These are phyloP conservation scores for Eucalyptus erythrocorys DNA, from an alignment of 345 rosid genomes.

Conservation along the genomic window DNA sequence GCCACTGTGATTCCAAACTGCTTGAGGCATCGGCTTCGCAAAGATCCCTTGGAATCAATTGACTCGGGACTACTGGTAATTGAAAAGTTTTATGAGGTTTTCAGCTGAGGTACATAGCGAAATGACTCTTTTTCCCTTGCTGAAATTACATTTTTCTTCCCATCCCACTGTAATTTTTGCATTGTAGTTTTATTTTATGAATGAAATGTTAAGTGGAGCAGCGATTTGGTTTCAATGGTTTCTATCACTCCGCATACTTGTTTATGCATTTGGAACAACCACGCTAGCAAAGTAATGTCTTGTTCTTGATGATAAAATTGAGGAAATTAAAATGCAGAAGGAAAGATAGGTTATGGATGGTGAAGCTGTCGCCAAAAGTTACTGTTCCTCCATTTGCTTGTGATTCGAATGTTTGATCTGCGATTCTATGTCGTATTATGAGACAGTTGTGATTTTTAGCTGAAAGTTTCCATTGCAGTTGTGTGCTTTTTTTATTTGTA, in stretches of 20 bases:
- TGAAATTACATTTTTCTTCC: not conserved
- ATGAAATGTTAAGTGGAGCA: not conserved
- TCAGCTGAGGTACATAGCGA: conserved; percentile 22
- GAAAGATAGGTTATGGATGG: not conserved
- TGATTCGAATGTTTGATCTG: not conserved
- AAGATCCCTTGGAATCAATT: conserved; percentile 93
- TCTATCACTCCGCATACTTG: not conserved
- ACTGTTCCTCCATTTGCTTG: not conserved
- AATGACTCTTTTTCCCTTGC: not conserved
- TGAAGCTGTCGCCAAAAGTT: not conserved
- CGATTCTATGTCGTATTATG: not conserved
- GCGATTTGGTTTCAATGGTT: not conserved
- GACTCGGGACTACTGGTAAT: conserved; percentile 84
- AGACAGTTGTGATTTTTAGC: not conserved
- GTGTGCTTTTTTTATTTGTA: not conserved
- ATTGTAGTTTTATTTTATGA: not conserved
- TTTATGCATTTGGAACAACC: not conserved
- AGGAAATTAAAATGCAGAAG: not conserved
- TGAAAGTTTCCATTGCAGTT: not conserved
- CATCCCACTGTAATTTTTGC: not conserved
- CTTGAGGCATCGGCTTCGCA: conserved; percentile 91
- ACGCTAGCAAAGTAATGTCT: not conserved
- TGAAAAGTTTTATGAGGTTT: conserved; percentile 90
- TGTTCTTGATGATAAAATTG: not conserved
- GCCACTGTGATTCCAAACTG: conserved; percentile 98